Conservation (phyloP, 805 yeast genomes). For the Tetrapisispora taiwanensis region DNA sequence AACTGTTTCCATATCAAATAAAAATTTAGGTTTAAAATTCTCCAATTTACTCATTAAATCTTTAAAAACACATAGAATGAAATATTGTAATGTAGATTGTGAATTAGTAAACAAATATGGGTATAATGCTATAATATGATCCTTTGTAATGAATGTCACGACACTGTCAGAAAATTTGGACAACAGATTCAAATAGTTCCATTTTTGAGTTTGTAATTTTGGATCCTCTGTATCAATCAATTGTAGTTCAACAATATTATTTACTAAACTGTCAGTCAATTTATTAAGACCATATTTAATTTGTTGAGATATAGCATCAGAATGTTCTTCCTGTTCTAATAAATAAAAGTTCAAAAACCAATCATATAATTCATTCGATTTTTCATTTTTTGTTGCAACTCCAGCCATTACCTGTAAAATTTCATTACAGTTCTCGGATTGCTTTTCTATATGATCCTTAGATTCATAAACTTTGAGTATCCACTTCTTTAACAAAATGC, state of each 20-base stretch:
- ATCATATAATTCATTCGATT: conserved; percentile 37
- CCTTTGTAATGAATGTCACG: conserved; percentile 47
- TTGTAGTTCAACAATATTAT: conserved; percentile 20
- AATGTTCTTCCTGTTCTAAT: conserved; percentile 24
- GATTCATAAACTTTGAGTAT: conserved; percentile 16
- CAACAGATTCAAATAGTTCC: conserved; percentile 28
- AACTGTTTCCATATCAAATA: conserved; percentile 39
- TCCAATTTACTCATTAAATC: conserved; percentile 36
- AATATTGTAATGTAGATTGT: conserved; percentile 34
- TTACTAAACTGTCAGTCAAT: conserved; percentile 19
- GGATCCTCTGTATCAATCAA: conserved; percentile 21
- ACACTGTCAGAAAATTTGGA: conserved; percentile 46
- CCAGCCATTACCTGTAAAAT: conserved; percentile 31
- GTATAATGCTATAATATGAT: conserved; percentile 55
- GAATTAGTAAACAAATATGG: conserved; percentile 49
- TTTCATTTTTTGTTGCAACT: conserved; percentile 31
- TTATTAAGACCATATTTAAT: conserved; percentile 9
- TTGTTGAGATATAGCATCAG: conserved; percentile 3
- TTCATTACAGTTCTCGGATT: conserved; percentile 7
- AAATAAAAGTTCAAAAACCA: conserved; percentile 38
- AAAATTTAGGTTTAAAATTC: conserved; percentile 42
- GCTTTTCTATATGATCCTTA: conserved; percentile 7
- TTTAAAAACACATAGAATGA: conserved; percentile 45
- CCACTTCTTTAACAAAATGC: conserved; percentile 32
- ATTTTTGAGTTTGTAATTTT: background rate